Evolutionary conservation across 2,329 filamentous ascomycete species (phyloP), one percentile per base, ranked within the genome.

Genomic region (Fusarium tjaetaba): DNA sequence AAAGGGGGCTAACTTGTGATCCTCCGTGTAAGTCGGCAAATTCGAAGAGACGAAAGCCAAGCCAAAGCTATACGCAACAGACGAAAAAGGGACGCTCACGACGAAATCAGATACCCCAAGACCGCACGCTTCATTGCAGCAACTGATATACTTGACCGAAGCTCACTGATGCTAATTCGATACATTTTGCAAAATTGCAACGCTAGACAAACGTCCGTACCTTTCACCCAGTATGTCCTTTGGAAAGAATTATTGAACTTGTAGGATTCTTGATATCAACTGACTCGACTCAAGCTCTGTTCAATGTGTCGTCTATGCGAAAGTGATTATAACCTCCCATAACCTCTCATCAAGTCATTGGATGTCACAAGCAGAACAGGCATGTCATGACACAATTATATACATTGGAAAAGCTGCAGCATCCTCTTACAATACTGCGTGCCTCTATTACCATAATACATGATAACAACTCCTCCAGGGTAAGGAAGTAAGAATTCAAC

Each of bases 281-380:
- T 68, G 62, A 65, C 60, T 68, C 70, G 66, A 52, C 58, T 48
- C 53, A 65, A 71, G 62, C 39, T 74, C 61, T 70, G 68, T 77
- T 68, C 45, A 63, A 65, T 53, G 68, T 41, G 11, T 41, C 36
- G 28, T 28, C 38, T 41, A 61, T 32, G 32, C 59, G 41, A 65
- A 75, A 62, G 45, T 26, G 65, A 70, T 70, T 16, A 64, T 32
- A 57, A 70, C 57, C 53, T 65, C 45, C 46, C 46, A 46, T 42
- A 24, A n/a, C 30, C 61, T 64, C 41, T 42, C 28, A 48, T 28
- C 61, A 34, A 70, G 51, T 61, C 16, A 49, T 63, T 51, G 38
- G 41, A 43, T 68, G 58, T 24, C 61, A 39, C 26, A 51, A 65
- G 61, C 49, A 36, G 57, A 59, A 68, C 24, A 48, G 30, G 53